Base-by-base conservation (phyloP, 1,139 yeast species). In the Candida sanyaensis region DNA sequence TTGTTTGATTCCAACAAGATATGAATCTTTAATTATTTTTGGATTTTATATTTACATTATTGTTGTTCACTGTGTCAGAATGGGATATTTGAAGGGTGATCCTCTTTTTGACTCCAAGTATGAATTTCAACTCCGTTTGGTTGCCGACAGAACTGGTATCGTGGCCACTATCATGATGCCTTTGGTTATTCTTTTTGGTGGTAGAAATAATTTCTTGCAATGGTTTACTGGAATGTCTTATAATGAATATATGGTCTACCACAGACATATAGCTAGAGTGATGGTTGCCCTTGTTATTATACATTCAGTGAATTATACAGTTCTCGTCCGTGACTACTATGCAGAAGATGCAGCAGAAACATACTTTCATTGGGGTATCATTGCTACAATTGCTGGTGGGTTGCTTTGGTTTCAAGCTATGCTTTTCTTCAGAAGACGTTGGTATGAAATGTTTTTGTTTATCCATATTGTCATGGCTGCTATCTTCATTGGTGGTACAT, bases 11-110 rank as follows among this genome's bases (percentile, higher is more conserved):
- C 71, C 71, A 4, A 51, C 69, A 2, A 55, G 72, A 46, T 41
- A 59, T 36, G 70, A 67, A 48, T 39, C 68, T 1, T 21, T 50
- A 1, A 53, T 49, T 5, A 41, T 52, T 31, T 54, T 54, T 9
- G 64, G 77, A 7, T 84, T 80, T 62, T 58, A 80, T 17, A 61
- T 74, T 3, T 61, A 83, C 48, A 70, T 73, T 36, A 57, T 82
- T 24, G 67, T 80, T 9, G 66, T 77, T 48, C 51, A 62, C 44
- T 58, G 68, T 4, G 56, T 59, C 17, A 54, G 63, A 9, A 59
- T 66, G 32, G 42, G 50, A 7, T 60, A 50, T 30, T 50, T 58
- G 1, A 48, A 53, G 0, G 55, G 56, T 8, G 73, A 71, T 48
- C 69, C 73, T 0, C 39, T 65, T 2, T 64, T 60, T 41, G 42